phyloP scores from a whole-genome alignment of 2,329 filamentous ascomycete species.

The Aspergillus texensis region DNA sequence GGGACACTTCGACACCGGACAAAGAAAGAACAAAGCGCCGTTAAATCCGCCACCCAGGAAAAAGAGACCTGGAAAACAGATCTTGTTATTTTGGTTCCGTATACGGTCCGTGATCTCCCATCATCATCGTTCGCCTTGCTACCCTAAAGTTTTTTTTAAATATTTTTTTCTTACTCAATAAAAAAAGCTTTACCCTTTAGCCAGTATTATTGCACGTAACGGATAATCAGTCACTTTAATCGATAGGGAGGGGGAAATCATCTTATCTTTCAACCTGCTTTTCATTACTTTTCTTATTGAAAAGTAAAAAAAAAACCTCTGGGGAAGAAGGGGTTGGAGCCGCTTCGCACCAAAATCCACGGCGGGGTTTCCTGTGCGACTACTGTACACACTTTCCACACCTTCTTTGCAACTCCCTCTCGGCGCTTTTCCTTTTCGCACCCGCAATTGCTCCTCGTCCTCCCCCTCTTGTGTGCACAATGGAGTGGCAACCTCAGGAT shows the following conservation, averaged over 20 bases:
- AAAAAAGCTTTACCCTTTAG: neutral
- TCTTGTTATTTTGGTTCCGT: neutral
- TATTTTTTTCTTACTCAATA: neutral
- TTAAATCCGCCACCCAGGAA: neutral
- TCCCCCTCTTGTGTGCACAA: constrained; percentile 41
- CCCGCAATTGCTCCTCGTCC: constrained; percentile 12
- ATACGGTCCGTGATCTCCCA: neutral
- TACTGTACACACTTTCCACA: constrained; percentile 18
- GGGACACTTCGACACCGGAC: neutral
- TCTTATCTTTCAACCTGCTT: neutral
- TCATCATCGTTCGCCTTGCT: neutral
- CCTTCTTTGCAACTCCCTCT: constrained; percentile 7
- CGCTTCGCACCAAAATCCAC: constrained; percentile 19
- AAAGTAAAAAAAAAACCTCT: constrained; percentile 5
- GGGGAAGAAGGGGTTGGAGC: constrained; percentile 20
- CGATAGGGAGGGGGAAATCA: neutral
- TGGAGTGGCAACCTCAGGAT: constrained; percentile 91
- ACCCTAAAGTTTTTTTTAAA: neutral
- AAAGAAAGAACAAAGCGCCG: neutral
- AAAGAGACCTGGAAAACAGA: neutral
- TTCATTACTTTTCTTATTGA: neutral
- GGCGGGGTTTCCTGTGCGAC: constrained; percentile 27
- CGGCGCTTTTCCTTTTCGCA: constrained; percentile 13
- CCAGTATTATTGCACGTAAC: neutral
- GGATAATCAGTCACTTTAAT: neutral